Base-by-base conservation (phyloP, 805 yeast genomes). In the Isabelozyma rhagii region DNA sequence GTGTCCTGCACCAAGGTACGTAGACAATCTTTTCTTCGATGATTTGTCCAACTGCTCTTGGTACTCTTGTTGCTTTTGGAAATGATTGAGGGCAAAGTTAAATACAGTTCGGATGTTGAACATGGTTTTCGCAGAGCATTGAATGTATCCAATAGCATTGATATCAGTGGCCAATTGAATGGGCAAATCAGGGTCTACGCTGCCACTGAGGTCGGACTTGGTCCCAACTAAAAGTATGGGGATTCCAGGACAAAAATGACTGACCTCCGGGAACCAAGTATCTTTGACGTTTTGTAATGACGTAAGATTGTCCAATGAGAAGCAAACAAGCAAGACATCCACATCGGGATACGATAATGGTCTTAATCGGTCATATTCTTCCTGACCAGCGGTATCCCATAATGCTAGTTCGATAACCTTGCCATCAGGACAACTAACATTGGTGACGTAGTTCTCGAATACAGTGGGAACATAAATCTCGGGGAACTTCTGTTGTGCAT, bases 351-450 rank as follows among this genome's bases (percentile, higher is more conserved):
- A 89, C 41, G 87, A 78, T 44, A 90, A 71, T 1, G 96, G 94
- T 52, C 97, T 74, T 49, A 89, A 69, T 47, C 96, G 72, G 62
- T 85, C 92, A 61, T 87, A 88, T 64, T 87, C 94, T 66, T 89
- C 96, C 67, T 88, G 94, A 3, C 96, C 94, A 0, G 96, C 96
- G 0, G 96, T 88, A 63, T 89, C 97, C 96, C 96, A 89, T 29
- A 89, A 66, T 0, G 89, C 88, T 55, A 89, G 67, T 60, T 85
- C 91, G 17, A 86, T 58, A 2, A 88, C 82, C 72, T 93, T 87
- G 46, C 96, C 96, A 62, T 87, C 93, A 5, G 79, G 78, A 0
- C 79, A 71, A 51, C 87, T 86, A 2, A 85, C 80, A 39, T 76
- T 77, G 8, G 87, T 80, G 10, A 83, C 82, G 62, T 87, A 87